A percentile compares a stretch with the other conserved stretches of the same genome.
Evolutionary conservation across 2,329 filamentous ascomycete genomes (phyloP).

Genomic region (Aspergillus glaucus): DNA sequence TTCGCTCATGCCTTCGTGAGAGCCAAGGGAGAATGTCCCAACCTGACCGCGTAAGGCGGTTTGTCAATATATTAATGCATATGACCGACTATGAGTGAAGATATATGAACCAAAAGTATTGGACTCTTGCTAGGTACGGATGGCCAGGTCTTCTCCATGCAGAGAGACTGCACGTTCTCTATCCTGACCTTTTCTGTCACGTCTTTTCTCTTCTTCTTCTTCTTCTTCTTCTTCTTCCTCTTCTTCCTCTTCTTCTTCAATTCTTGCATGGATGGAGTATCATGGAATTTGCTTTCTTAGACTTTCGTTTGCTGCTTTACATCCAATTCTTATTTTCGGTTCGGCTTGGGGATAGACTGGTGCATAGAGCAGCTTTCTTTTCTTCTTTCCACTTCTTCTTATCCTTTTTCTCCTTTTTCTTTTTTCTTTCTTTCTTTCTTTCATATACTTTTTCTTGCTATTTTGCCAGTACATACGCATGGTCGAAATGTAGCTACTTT

Average conservation of each 20-base stretch:
- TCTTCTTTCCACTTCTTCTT: neutral
- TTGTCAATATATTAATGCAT: neutral
- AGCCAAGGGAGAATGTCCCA: slow-evolving; percentile 47
- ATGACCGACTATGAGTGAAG: neutral
- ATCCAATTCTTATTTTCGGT: neutral
- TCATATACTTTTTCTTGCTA: slow-evolving; percentile 1
- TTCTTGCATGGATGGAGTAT: slow-evolving; percentile 17
- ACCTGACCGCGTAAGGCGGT: slow-evolving; percentile 17
- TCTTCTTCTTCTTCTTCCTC: neutral
- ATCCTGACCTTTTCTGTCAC: slow-evolving; percentile 1
- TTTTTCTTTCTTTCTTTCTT: neutral
- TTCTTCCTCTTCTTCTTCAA: neutral
- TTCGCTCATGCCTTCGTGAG: slow-evolving; percentile 71
- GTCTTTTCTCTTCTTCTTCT: slow-evolving; percentile 4
- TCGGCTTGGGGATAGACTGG: neutral
- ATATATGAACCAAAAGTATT: neutral
- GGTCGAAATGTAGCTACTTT: neutral
- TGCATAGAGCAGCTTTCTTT: neutral
- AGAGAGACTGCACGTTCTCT: neutral
- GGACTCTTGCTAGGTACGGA: neutral
- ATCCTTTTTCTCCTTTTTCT: neutral
- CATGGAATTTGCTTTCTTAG: neutral
- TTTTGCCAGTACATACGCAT: neutral
- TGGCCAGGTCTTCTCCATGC: slow-evolving; percentile 4
- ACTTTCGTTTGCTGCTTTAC: neutral